Percentiles rank a stretch among this genome's conserved stretches.
These are phyloP conservation scores for Claviceps cyperi DNA, from an alignment of 2,329 filamentous ascomycete genomes.

Conservation along the genomic window DNA sequence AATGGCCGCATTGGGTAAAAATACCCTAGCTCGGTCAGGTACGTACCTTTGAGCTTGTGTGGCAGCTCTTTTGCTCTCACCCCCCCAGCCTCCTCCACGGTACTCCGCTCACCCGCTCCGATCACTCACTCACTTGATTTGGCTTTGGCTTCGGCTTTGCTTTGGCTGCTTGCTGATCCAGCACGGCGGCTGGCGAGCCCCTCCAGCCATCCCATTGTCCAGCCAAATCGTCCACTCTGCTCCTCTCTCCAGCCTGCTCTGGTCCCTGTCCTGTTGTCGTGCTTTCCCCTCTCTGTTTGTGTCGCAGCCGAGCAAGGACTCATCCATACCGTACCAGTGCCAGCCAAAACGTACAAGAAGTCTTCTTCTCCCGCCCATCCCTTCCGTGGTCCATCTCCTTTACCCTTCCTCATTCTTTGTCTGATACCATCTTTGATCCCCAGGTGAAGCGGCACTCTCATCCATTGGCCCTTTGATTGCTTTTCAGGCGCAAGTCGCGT, in stretches of 20 bases:
- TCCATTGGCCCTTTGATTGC: slow-evolving; percentile 1
- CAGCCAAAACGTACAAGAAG: slow-evolving; percentile 7
- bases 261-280: not conserved
- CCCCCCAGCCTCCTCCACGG: not conserved
- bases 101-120: not conserved
- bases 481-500: not conserved
- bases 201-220: not conserved
- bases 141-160: not conserved
- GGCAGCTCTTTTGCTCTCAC: not conserved
- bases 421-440: not conserved
- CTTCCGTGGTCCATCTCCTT: not conserved
- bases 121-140: not conserved
- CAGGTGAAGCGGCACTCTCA: not conserved
- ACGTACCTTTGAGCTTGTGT: no score
- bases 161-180: not conserved
- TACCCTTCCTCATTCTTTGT: not conserved
- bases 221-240: not conserved
- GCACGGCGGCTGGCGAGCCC: not conserved
- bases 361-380: slow-evolving; percentile 4
- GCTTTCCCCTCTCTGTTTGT: not conserved
- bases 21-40: no score
- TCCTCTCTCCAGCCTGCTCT: not conserved
- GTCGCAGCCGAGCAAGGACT: slow-evolving; percentile 1
- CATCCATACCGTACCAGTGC: slow-evolving; percentile 1
- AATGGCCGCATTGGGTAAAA: no score